Evolutionary conservation across 306 rosid genomes (phyloP).

Genomic region (Vigna hirtella): DNA sequence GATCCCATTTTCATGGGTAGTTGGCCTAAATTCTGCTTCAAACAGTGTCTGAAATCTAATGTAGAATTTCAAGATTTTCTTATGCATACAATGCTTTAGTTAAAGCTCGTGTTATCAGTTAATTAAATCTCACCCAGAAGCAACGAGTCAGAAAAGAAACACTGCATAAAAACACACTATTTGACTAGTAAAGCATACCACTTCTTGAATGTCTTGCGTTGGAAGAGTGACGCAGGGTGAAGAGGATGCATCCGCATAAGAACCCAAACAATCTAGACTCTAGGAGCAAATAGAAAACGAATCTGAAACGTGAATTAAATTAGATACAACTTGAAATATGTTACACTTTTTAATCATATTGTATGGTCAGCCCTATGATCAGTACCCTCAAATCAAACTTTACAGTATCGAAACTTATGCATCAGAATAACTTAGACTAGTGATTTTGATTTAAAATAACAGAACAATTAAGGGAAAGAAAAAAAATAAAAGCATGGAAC

Average conservation of each 20-base stretch:
- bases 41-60: background rate
- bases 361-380: constrained; percentile 44
- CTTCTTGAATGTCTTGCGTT: background rate
- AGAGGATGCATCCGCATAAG: background rate
- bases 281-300: background rate
- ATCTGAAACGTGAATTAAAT: constrained; percentile 12
- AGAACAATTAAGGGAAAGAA: background rate
- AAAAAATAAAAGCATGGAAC: background rate
- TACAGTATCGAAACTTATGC: constrained; percentile 54
- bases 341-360: constrained; percentile 41
- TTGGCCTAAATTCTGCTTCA: background rate
- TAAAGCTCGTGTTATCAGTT: background rate
- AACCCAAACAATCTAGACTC: background rate
- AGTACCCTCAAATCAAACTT: constrained; percentile 50
- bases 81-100: background rate
- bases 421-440: constrained; percentile 33
- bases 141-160: background rate
- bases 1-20: too few species aligned
- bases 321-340: constrained; percentile 41
- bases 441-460: constrained; percentile 36
- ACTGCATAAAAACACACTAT: background rate
- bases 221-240: background rate
- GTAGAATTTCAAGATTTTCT: background rate
- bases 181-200: background rate
- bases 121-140: background rate